Evolutionary conservation across 2,329 filamentous ascomycete species (phyloP).

Genomic region (Apiospora phragmitis): DNA sequence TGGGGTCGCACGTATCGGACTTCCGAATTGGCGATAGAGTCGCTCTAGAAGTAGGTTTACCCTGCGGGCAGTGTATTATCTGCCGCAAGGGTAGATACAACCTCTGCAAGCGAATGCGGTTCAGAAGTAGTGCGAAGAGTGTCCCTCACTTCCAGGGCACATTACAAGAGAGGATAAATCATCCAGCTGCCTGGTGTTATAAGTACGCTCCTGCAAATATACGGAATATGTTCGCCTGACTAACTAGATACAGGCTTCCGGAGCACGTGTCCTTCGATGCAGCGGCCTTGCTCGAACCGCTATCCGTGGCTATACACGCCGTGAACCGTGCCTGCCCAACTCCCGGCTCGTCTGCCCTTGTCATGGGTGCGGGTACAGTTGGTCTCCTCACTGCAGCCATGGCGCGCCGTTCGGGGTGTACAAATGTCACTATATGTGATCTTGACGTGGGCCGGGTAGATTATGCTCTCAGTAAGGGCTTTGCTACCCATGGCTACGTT

Average conservation of each 20-base stretch:
- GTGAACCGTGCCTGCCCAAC: conserved; percentile 54
- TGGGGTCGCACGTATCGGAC: conserved; percentile 53
- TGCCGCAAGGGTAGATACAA: conserved; percentile 59
- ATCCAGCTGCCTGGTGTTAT: conserved; percentile 62
- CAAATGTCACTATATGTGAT: conserved; percentile 60
- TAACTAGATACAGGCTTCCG: conserved; percentile 48
- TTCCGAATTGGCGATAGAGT: conserved; percentile 59
- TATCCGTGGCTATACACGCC: conserved; percentile 63
- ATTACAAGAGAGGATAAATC: conserved; percentile 62
- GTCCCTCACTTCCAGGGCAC: conserved; percentile 66
- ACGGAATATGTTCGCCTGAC: not conserved
- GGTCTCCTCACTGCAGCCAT: conserved; percentile 64
- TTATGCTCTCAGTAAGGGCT: conserved; percentile 59
- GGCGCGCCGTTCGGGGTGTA: conserved; percentile 60
- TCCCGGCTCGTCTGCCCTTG: conserved; percentile 57
- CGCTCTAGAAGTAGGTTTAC: conserved; percentile 41
- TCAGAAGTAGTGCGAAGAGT: conserved; percentile 62
- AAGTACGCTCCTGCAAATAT: conserved; percentile 43
- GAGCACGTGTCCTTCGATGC: conserved; percentile 58
- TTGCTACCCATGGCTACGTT: conserved; percentile 60
- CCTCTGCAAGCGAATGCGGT: conserved; percentile 61
- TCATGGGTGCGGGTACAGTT: conserved; percentile 65
- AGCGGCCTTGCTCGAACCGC: conserved; percentile 61
- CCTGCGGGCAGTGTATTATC: conserved; percentile 37
- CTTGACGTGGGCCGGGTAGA: conserved; percentile 59